Percentiles rank a stretch among this genome's conserved stretches.
Conservation (phyloP, 176 grass and related monocot species). For the Hyparrhenia diplandra region DNA sequence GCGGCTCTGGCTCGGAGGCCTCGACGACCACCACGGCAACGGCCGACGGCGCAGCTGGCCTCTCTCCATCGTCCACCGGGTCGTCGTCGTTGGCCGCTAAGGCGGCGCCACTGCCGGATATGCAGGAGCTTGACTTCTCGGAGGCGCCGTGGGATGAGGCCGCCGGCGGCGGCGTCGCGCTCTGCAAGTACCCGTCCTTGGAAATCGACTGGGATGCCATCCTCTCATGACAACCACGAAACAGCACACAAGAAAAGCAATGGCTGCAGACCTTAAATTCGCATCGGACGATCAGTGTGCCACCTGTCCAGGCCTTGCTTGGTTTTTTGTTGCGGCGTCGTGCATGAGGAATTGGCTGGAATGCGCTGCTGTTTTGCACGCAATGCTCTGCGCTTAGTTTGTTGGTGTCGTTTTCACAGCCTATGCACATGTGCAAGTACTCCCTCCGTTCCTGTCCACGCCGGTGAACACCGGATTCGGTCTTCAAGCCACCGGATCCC, state of each 20-base stretch:
- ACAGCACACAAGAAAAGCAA: not conserved
- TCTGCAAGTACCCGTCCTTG: constrained; percentile 67
- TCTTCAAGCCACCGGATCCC: too few species aligned
- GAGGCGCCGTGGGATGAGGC: constrained; percentile 63
- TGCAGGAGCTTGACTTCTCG: constrained; percentile 48
- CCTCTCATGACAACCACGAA: constrained; percentile 40
- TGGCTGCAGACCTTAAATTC: too few species aligned
- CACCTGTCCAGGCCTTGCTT: not conserved
- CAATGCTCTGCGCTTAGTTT: too few species aligned
- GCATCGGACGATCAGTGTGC: too few species aligned
- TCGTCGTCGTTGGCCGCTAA: not conserved
- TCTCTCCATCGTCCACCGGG: not conserved
- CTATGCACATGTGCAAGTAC: too few species aligned
- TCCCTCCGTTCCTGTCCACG: too few species aligned
- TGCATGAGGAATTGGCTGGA: not conserved
- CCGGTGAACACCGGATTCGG: too few species aligned
- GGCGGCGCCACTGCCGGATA: not conserved
- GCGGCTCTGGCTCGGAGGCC: not conserved
- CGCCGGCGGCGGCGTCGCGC: constrained; percentile 31
- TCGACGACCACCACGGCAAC: constrained; percentile 3
- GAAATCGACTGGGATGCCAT: constrained; percentile 83
- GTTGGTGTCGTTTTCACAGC: too few species aligned
- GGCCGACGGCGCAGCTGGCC: not conserved
- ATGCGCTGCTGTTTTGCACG: too few species aligned
- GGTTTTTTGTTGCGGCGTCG: not conserved